phyloP scores from a whole-genome alignment of 2,329 filamentous ascomycete species.

The Zymoseptoria brevis region DNA sequence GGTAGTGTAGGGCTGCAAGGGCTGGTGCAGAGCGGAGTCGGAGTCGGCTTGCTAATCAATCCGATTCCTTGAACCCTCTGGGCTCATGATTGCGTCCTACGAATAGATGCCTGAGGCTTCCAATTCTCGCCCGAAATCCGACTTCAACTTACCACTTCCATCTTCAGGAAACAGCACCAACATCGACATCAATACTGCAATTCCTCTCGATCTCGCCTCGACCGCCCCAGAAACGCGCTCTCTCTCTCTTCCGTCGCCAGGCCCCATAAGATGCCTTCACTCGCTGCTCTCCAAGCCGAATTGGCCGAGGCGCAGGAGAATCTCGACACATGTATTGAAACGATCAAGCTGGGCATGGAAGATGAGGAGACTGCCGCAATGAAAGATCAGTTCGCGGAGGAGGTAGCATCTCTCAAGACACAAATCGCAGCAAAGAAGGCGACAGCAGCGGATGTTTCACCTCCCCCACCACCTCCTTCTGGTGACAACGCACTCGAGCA shows the following conservation, averaged over 20 bases:
- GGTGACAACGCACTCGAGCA: constrained; percentile 26
- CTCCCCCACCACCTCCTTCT: constrained; percentile 34
- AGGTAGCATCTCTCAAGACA: constrained; percentile 70
- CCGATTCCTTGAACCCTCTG: too few relatives aligned
- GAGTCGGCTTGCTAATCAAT: neutral
- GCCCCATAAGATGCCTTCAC: constrained; percentile 36
- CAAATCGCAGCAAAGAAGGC: constrained; percentile 63
- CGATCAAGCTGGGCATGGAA: constrained; percentile 52
- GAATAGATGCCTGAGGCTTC: too few relatives aligned
- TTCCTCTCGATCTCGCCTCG: neutral
- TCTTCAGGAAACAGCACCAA: neutral
- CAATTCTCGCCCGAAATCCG: too few relatives aligned
- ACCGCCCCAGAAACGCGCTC: too few relatives aligned
- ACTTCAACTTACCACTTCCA: neutral
- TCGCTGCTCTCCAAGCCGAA: constrained; percentile 68
- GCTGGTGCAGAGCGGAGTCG: neutral
- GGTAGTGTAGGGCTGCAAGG: neutral
- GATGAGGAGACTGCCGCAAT: constrained; percentile 71
- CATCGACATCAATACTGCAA: neutral
- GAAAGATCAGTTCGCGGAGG: constrained; percentile 71
- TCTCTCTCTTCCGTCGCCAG: neutral
- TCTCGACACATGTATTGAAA: constrained; percentile 20
- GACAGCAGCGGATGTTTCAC: constrained; percentile 34
- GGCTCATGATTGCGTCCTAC: too few relatives aligned
- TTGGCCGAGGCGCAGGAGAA: constrained; percentile 51